Evolutionary conservation across 164 flowering plant species (phyloP).

Genomic region (Dillenia suffruticosa): DNA sequence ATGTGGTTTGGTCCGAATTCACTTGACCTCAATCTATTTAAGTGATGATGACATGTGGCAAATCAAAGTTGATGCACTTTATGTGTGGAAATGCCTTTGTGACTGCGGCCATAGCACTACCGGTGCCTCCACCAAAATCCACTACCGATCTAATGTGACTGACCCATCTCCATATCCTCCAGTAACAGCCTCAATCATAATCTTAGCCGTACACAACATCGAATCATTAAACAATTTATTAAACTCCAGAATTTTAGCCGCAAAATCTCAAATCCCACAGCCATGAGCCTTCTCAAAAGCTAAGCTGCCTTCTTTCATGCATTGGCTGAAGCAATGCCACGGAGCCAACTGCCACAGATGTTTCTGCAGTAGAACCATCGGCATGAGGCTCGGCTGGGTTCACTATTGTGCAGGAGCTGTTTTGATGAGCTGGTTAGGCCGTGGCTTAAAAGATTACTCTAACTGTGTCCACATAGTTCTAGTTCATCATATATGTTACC

Average conservation of each 20-base stretch:
- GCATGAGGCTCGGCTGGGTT: conserved; percentile 15
- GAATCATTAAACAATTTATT: conserved; percentile 28
- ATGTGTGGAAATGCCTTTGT: conserved; percentile 36
- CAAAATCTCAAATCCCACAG: conserved; percentile 27
- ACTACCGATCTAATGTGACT: conserved; percentile 23
- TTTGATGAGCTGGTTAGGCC: conserved; percentile 23
- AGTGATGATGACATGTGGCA: conserved; percentile 37
- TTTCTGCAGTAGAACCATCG: conserved; percentile 20
- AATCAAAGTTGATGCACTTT: conserved; percentile 39
- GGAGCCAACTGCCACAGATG: conserved; percentile 20
- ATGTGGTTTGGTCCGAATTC: no score
- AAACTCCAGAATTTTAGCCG: conserved; percentile 20
- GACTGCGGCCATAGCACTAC: conserved; percentile 22
- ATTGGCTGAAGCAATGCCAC: conserved; percentile 27
- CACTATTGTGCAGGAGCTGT: conserved; percentile 23
- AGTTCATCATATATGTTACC: no score
- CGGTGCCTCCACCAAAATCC: conserved; percentile 55
- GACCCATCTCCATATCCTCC: conserved; percentile 30
- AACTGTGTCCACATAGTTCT: no score
- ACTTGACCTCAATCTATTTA: conserved; percentile 16
- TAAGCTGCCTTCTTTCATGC: conserved; percentile 30
- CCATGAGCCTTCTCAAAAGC: conserved; percentile 43
- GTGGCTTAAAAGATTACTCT: conserved; percentile 5
- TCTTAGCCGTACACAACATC: conserved; percentile 28
- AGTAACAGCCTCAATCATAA: conserved; percentile 17